Percentiles rank a stretch among this genome's conserved stretches.
These are phyloP conservation scores for Trichoderma cornu-damae DNA, from an alignment of 2,329 filamentous ascomycete genomes.

Conservation along the genomic window DNA sequence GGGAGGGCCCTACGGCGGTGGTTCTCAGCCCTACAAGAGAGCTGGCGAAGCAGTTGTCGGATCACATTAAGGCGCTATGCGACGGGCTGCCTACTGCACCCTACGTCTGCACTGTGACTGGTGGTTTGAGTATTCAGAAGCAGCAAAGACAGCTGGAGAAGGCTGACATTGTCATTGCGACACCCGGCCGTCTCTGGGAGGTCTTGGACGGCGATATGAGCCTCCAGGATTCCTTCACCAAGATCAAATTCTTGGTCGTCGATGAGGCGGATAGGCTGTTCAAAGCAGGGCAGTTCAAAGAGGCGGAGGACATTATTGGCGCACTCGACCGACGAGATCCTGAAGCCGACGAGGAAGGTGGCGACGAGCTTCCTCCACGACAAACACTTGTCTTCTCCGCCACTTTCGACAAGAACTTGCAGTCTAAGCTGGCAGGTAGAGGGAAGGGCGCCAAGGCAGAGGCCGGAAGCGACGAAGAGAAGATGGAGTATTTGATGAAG, in stretches of 20 bases:
- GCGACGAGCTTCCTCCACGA: conserved; percentile 45
- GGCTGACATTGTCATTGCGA: conserved; percentile 90
- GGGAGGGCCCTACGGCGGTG: conserved; percentile 61
- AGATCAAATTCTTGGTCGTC: conserved; percentile 76
- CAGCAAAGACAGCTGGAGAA: conserved; percentile 78
- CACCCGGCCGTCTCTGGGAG: conserved; percentile 91
- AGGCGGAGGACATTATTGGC: conserved; percentile 80
- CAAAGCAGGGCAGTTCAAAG: conserved; percentile 91
- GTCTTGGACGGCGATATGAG: conserved; percentile 72
- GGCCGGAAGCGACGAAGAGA: conserved; percentile 64
- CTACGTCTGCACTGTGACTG: conserved; percentile 82
- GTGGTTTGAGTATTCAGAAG: conserved; percentile 90
- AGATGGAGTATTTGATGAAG: conserved; percentile 87
- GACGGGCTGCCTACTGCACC: conserved; percentile 54
- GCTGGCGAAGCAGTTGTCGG: conserved; percentile 82
- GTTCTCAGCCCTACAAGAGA: conserved; percentile 90
- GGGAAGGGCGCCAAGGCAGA: conserved; percentile 40
- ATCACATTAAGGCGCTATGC: conserved; percentile 74
- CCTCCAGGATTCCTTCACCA: conserved; percentile 63
- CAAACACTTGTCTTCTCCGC: conserved; percentile 97
- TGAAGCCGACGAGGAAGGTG: conserved; percentile 46
- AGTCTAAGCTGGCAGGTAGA: conserved; percentile 84
- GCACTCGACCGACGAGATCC: conserved; percentile 71
- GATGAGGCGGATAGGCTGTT: conserved; percentile 92
- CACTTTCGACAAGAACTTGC: conserved; percentile 85